Percentiles rank a stretch among this genome's conserved stretches.
Evolutionary conservation across 1,284 basidiomycete genomes (phyloP).

Genomic region (Sparassis latifolia): DNA sequence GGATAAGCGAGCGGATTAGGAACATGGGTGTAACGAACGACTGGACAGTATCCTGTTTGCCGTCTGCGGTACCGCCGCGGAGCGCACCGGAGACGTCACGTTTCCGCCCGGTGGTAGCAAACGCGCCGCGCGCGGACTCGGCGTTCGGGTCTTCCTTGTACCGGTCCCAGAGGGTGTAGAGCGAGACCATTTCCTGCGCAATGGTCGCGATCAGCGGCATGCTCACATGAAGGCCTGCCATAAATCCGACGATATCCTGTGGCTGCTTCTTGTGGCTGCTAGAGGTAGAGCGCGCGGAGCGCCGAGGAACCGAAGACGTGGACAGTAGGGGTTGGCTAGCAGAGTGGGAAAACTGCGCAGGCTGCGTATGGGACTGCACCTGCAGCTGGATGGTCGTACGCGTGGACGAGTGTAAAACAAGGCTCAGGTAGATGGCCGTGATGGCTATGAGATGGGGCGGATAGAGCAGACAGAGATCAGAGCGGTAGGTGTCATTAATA

Average conservation of each 20-base stretch:
- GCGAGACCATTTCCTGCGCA: slow-evolving; percentile 83
- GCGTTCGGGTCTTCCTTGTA: slow-evolving; percentile 55
- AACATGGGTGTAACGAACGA: slow-evolving; percentile 44
- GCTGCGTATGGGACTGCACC: slow-evolving; percentile 3
- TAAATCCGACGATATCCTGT: slow-evolving; percentile 74
- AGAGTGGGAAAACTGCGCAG: slow-evolving; percentile 12
- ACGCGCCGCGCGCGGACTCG: slow-evolving; percentile 17
- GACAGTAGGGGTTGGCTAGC: slow-evolving; percentile 6
- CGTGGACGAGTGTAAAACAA: slow-evolving; percentile 59
- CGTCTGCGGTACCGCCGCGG: slow-evolving; percentile 18
- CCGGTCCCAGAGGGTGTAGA: slow-evolving; percentile 85
- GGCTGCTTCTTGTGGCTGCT: slow-evolving; percentile 31
- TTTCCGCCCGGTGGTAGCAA: slow-evolving; percentile 12
- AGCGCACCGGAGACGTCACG: slow-evolving; percentile 13
- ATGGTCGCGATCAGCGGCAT: slow-evolving; percentile 80
- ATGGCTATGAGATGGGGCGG: slow-evolving; percentile 94
- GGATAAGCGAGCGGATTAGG: slow-evolving; percentile 46
- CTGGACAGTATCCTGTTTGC: slow-evolving; percentile 14
- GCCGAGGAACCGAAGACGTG: slow-evolving; percentile 32
- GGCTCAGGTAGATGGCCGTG: slow-evolving; percentile 83
- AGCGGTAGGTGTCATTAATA: slow-evolving; percentile 94
- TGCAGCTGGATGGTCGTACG: slow-evolving; percentile 32
- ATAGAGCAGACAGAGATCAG: slow-evolving; percentile 84
- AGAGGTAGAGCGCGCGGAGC: slow-evolving; percentile 44
- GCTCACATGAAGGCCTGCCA: slow-evolving; percentile 82